Evolutionary conservation across 495 filamentous ascomycete genomes (phyloP).

Genomic region (Neurospora sublineolata): DNA sequence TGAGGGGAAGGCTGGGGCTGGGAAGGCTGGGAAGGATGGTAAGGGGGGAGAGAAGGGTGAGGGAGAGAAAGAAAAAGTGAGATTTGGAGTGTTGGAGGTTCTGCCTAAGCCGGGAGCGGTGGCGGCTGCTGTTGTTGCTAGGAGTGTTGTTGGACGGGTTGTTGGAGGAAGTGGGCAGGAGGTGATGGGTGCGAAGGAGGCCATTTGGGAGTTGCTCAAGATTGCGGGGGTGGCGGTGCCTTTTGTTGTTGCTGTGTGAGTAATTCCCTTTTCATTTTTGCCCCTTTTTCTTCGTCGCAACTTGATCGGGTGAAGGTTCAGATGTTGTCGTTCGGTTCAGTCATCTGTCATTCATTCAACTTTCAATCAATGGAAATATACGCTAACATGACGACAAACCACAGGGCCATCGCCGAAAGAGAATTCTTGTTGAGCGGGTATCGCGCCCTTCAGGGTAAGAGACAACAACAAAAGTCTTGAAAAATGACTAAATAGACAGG

Average conservation of each 20-base stretch:
- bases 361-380: neutral
- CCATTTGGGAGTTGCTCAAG: constrained; percentile 37
- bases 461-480: constrained; percentile 2
- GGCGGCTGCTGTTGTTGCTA: constrained; percentile 12
- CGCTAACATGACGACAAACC: constrained; percentile 8
- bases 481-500: neutral
- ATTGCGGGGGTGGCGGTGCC: constrained; percentile 39
- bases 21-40: neutral
- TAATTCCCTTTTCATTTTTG: constrained; percentile 12
- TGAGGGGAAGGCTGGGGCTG: neutral
- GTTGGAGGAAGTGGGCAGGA: constrained; percentile 19
- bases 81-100: constrained; percentile 18
- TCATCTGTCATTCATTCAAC: neutral
- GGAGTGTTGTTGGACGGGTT: constrained; percentile 11
- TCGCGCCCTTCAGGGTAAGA: constrained; percentile 24
- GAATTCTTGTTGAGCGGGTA: constrained; percentile 43
- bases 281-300: too few relatives aligned
- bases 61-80: neutral
- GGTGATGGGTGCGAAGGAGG: constrained; percentile 11
- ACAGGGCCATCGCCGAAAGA: constrained; percentile 50
- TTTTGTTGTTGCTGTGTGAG: constrained; percentile 51
- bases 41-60: neutral
- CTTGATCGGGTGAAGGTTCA: neutral
- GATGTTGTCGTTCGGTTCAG: neutral
- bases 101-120: constrained; percentile 18